Evolutionary conservation across 106 monocot species (phyloP), one percentile per base, ranked within the genome.

Genomic region (Agapanthus africanus): DNA sequence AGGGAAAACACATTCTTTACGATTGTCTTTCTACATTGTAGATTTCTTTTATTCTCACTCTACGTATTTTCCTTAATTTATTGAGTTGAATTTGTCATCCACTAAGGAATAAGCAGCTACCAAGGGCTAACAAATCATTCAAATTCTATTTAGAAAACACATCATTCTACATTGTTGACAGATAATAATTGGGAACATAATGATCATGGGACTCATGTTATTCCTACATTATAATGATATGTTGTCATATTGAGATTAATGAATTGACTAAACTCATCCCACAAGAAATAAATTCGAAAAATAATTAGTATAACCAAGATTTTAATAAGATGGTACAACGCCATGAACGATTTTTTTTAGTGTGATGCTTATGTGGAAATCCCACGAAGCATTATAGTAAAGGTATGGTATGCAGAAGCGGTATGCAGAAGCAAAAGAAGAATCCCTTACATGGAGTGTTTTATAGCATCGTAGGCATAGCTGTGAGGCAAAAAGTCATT

Each of bases 381-480:
- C 36, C 35, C 62, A 16, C 8, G 25, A 62, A 16, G 7, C 1
- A 30, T 22, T 9, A 11, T 52, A 52, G 23, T 23, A 6, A 25
- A 26, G 2, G 56, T 56, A 30, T 30, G 14, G 31, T 30, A 30
- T 56, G 64, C 33, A 39, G 23, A 22, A 64, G n/a, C n/a, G 19
- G 21, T n/a, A 1, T 31, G 2, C 11, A 19, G 11, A 1, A 64
- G 30, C 11, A 2, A 31, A 64, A 38, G 16, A 64, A 34, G 38
- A 19, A 25, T 22, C 27, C 28, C 83, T 83, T 80, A 88, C 93
- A 88, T 93, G 51, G 93, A 93, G 67, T 86, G 69, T 49, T 93
- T 70, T 31, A 93, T 83, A 3, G 86, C 93, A 40, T 79, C 66
- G 72, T 66, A 81, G 65, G 88, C 93, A 72, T 60, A 19, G 63